These are phyloP conservation scores for Adansonia rubrostipa DNA, from an alignment of 441 rosid genomes.

Conservation along the genomic window DNA sequence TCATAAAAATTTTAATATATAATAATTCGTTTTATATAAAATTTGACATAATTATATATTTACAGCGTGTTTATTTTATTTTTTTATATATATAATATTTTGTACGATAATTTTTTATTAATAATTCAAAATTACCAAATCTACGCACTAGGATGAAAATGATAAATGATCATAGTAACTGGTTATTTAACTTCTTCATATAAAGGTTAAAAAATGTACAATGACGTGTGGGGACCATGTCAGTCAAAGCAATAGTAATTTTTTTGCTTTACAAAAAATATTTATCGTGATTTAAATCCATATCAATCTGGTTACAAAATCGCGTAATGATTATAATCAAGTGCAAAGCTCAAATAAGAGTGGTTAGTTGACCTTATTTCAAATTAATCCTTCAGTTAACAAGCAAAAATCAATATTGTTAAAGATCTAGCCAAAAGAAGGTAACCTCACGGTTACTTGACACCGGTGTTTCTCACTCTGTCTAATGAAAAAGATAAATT, in stretches of 20 bases:
- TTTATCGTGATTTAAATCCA: background rate
- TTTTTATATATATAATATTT: no score
- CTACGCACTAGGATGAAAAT: background rate
- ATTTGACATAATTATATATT: no score
- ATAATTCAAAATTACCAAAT: no score
- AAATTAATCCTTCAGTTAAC: background rate
- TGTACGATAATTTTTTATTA: no score
- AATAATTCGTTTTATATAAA: no score
- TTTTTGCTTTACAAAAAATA: background rate
- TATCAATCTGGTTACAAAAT: constrained; percentile 1
- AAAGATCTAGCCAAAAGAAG: background rate
- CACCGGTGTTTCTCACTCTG: no score
- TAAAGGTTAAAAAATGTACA: background rate
- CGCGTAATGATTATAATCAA: background rate
- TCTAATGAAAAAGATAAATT: no score
- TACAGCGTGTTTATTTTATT: no score
- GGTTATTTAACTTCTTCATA: background rate
- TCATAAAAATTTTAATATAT: no score
- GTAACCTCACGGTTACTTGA: no score
- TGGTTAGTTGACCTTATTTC: background rate
- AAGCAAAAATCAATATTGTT: background rate
- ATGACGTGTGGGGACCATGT: background rate
- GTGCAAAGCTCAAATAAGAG: background rate
- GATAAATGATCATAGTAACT: background rate
- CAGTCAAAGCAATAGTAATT: background rate